A percentile compares a stretch with the other conserved stretches of the same genome.
Conservation (phyloP, 179 eudicot species). For the Silene noctiflora region DNA sequence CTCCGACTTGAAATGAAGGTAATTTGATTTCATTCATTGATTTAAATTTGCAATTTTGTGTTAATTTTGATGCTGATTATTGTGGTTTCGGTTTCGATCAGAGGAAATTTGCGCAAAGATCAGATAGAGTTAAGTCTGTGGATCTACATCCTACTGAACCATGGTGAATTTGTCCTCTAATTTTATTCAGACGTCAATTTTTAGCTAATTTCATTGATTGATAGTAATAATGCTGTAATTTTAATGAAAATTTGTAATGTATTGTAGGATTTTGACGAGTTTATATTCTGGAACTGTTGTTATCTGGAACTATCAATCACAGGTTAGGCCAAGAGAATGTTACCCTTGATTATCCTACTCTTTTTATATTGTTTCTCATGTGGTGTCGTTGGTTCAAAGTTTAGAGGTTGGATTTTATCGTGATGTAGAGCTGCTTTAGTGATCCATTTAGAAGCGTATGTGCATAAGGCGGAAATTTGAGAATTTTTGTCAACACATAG, state of each 20-base stretch:
- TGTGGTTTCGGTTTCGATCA: slow-evolving; percentile 30
- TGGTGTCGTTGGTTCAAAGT: not conserved
- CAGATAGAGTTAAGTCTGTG: slow-evolving; percentile 90
- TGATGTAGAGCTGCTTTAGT: not conserved
- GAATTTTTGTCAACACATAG: not conserved
- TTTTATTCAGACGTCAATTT: not conserved
- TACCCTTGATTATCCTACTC: not conserved
- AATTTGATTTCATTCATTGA: slow-evolving; percentile 5
- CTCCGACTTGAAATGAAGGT: slow-evolving; percentile 89
- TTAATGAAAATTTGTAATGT: not conserved
- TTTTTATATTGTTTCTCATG: not conserved
- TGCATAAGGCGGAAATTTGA: not conserved
- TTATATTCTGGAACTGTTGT: slow-evolving; percentile 88
- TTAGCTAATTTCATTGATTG: not conserved
- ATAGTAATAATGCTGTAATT: not conserved
- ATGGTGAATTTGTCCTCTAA: slow-evolving; percentile 46
- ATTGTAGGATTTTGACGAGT: slow-evolving; percentile 81
- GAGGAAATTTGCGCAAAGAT: slow-evolving; percentile 91
- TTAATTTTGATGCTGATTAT: slow-evolving; percentile 26
- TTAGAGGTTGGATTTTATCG: not conserved
- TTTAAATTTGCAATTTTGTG: not conserved
- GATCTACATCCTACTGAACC: slow-evolving; percentile 95
- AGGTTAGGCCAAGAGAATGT: slow-evolving; percentile 42
- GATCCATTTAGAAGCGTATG: not conserved
- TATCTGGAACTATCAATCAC: slow-evolving; percentile 94